phyloP scores from a whole-genome alignment of 345 rosid genomes.

The Gossypium herbaceum region DNA sequence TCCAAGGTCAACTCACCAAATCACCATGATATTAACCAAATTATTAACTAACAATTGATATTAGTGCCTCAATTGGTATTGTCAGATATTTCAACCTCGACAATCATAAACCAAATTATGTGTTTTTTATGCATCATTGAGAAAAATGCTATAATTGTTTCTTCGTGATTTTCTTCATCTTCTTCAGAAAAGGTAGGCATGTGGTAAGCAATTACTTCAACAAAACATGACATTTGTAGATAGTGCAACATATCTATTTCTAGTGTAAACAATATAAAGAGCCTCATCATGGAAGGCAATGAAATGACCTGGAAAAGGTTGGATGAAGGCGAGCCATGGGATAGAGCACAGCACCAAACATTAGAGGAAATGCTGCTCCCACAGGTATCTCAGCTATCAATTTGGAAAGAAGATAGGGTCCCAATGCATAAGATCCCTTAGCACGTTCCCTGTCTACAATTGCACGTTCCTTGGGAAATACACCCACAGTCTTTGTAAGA shows the following conservation, averaged over 20 bases:
- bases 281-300: neutral
- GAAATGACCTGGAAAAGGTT: constrained; percentile 58
- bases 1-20: constrained; percentile 17
- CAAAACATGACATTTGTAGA: neutral
- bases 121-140: constrained; percentile 2
- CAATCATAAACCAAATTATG: constrained; percentile 3
- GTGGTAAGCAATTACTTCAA: neutral
- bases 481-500: constrained; percentile 93
- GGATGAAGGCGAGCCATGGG: constrained; percentile 98
- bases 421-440: constrained; percentile 80
- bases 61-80: neutral
- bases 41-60: neutral
- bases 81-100: constrained; percentile 3
- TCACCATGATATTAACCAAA: neutral
- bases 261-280: constrained; percentile 3
- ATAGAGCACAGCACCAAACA: constrained; percentile 89
- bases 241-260: constrained; percentile 8
- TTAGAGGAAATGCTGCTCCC: constrained; percentile 91
- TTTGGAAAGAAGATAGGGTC: constrained; percentile 92
- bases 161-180: neutral
- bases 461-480: constrained; percentile 95
- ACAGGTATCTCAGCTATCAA: constrained; percentile 89
- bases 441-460: constrained; percentile 92
- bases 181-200: neutral
- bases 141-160: neutral